phyloP scores from a whole-genome alignment of 305 asterid genomes.

The Rubia occidens region DNA sequence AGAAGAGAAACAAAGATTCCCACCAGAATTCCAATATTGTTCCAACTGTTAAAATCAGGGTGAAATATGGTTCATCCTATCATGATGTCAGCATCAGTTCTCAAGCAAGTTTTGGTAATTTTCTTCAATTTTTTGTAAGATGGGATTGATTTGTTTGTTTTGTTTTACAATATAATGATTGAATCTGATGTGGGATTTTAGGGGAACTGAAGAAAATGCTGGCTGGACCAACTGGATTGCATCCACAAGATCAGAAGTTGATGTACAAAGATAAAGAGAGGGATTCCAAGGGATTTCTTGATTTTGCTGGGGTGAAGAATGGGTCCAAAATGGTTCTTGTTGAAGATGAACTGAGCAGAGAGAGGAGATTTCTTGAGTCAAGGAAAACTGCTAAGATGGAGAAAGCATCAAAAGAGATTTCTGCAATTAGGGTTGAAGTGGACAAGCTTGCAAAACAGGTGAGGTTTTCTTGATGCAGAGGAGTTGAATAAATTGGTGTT shows the following conservation, averaged over 20 bases:
- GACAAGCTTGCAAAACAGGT: conserved; percentile 79
- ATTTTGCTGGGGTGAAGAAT: conserved; percentile 51
- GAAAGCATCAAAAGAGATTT: conserved; percentile 50
- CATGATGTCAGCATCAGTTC: conserved; percentile 56
- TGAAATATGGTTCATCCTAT: conserved; percentile 50
- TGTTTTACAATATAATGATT: neutral
- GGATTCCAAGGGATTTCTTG: conserved; percentile 63
- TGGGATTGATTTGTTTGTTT: neutral
- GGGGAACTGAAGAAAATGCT: conserved; percentile 74
- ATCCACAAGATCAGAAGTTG: conserved; percentile 55
- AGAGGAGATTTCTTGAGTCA: conserved; percentile 36
- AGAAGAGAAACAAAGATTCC: conserved; percentile 58
- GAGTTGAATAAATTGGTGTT: neutral
- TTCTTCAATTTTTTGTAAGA: neutral
- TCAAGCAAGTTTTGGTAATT: conserved; percentile 73
- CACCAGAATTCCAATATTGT: conserved; percentile 29
- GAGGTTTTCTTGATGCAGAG: neutral
- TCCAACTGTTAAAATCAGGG: conserved; percentile 49
- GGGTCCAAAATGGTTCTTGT: conserved; percentile 53
- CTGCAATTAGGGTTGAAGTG: conserved; percentile 50
- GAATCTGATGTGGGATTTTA: conserved; percentile 19
- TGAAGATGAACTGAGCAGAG: conserved; percentile 59
- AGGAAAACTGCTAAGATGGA: conserved; percentile 45
- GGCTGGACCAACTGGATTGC: conserved; percentile 51
- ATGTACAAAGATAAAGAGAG: conserved; percentile 64